Conservation (phyloP, 768 basidiomycete species). For the Mycena albidolilacea region DNA sequence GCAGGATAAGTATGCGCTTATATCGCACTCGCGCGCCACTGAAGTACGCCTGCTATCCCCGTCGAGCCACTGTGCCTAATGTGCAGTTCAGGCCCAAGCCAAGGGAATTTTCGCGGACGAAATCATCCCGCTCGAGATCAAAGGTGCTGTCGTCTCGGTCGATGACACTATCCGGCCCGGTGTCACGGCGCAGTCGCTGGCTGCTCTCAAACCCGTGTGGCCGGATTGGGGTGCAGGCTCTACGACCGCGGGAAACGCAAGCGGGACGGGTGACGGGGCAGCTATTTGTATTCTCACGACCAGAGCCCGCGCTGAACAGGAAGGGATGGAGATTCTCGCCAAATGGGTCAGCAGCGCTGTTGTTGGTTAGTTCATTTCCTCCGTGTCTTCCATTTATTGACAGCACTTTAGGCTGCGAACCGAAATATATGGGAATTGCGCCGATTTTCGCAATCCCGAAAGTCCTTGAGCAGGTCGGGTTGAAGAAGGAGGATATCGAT, state of each 20-base stretch:
- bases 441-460: slow-evolving; percentile 83
- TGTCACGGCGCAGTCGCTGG: slow-evolving; percentile 83
- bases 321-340: slow-evolving; percentile 84
- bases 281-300: slow-evolving; percentile 88
- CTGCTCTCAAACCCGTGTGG: slow-evolving; percentile 89
- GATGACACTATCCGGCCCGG: slow-evolving; percentile 94
- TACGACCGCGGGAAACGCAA: slow-evolving; percentile 90
- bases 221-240: slow-evolving; percentile 79
- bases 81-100: slow-evolving; percentile 40
- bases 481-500: slow-evolving; percentile 82
- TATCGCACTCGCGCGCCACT: slow-evolving; percentile 87
- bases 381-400: slow-evolving; percentile 9
- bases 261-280: slow-evolving; percentile 94
- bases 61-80: neutral
- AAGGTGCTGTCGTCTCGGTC: slow-evolving; percentile 73
- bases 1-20: slow-evolving; percentile 92
- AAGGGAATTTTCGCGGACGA: slow-evolving; percentile 87
- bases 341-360: slow-evolving; percentile 87
- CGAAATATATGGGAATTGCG: slow-evolving; percentile 83
- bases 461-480: slow-evolving; percentile 70
- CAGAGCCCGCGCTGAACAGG: slow-evolving; percentile 80
- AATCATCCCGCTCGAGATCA: slow-evolving; percentile 88
- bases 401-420: slow-evolving; percentile 72
- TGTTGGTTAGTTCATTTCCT: slow-evolving; percentile 67
- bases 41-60: slow-evolving; percentile 55